Evolutionary conservation across 2,329 filamentous ascomycete species (phyloP).

Genomic region (Trichoderma aggressivum): DNA sequence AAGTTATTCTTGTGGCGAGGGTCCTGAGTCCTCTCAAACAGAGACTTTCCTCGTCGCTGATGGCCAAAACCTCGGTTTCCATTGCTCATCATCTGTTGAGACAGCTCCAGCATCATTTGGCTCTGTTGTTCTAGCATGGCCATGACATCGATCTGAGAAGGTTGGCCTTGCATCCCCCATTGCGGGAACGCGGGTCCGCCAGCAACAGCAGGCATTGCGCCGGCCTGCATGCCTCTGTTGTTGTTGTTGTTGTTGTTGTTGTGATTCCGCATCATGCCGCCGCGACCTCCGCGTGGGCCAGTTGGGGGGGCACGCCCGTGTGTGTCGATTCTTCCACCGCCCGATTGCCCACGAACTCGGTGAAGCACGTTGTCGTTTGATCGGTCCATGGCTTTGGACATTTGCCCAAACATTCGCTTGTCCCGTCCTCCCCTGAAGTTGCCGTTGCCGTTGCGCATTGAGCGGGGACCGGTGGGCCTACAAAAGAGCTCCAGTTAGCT

Average conservation of each 20-base stretch:
- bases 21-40: conserved; percentile 71
- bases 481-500: not conserved
- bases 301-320: conserved; percentile 69
- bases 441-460: conserved; percentile 71
- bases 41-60: conserved; percentile 52
- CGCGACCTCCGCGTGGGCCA: conserved; percentile 61
- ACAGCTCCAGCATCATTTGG: conserved; percentile 76
- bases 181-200: conserved; percentile 12
- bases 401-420: conserved; percentile 80
- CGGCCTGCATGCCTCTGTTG: conserved; percentile 30
- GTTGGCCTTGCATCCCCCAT: conserved; percentile 41
- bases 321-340: conserved; percentile 76
- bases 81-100: conserved; percentile 58
- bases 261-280: conserved; percentile 48
- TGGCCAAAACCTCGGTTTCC: conserved; percentile 42
- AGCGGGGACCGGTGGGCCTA: conserved; percentile 91
- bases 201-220: conserved; percentile 8
- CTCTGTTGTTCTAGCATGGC: conserved; percentile 86
- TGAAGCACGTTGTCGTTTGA: conserved; percentile 72
- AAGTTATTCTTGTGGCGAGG: conserved; percentile 47
- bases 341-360: conserved; percentile 68
- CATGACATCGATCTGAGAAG: conserved; percentile 56
- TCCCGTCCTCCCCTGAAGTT: conserved; percentile 60
- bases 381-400: conserved; percentile 80
- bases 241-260: conserved; percentile 37